A percentile compares a stretch with the other conserved stretches of the same genome.
These are phyloP conservation scores for Chaetomiaceae sp. DNA, from an alignment of 2,329 filamentous ascomycete genomes.

Conservation along the genomic window DNA sequence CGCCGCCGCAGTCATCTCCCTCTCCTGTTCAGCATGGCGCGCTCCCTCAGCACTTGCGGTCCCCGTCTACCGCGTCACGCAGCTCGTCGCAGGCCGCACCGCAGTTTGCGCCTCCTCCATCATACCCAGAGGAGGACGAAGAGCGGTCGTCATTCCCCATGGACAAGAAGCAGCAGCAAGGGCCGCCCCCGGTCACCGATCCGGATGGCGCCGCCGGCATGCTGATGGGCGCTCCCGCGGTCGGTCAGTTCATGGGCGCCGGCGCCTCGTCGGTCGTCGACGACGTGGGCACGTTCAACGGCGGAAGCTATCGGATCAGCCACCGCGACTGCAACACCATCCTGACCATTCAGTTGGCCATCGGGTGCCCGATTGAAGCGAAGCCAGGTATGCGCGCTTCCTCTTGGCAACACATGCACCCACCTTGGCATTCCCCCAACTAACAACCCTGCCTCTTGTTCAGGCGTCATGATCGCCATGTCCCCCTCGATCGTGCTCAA, in stretches of 20 bases:
- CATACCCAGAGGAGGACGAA: conserved; percentile 26
- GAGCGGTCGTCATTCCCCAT: conserved; percentile 22
- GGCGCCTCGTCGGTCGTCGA: conserved; percentile 57
- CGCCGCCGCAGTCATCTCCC: conserved; percentile 25
- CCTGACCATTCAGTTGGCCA: conserved; percentile 80
- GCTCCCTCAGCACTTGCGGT: conserved; percentile 34
- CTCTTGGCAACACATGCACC: too few species aligned
- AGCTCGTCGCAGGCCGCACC: conserved; percentile 19
- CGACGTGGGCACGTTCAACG: conserved; percentile 94
- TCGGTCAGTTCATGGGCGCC: conserved; percentile 58
- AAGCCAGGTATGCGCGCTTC: conserved; percentile 58
- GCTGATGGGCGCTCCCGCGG: conserved; percentile 35
- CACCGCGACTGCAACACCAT: conserved; percentile 89
- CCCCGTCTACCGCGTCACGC: conserved; percentile 27
- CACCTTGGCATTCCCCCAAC: neutral
- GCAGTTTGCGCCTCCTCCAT: conserved; percentile 29
- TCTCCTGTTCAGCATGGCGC: conserved; percentile 22
- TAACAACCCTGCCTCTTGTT: neutral
- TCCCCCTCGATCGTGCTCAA: conserved; percentile 78
- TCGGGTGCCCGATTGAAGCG: conserved; percentile 74
- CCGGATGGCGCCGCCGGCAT: conserved; percentile 30
- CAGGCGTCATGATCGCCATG: conserved; percentile 91
- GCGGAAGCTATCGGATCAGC: conserved; percentile 86
- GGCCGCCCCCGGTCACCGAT: conserved; percentile 22
- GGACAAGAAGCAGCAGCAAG: conserved; percentile 24